Percentiles rank a stretch among this genome's conserved stretches.
These are phyloP conservation scores for Flaveria brownii DNA, from an alignment of 129 eudicot genomes.

Conservation along the genomic window DNA sequence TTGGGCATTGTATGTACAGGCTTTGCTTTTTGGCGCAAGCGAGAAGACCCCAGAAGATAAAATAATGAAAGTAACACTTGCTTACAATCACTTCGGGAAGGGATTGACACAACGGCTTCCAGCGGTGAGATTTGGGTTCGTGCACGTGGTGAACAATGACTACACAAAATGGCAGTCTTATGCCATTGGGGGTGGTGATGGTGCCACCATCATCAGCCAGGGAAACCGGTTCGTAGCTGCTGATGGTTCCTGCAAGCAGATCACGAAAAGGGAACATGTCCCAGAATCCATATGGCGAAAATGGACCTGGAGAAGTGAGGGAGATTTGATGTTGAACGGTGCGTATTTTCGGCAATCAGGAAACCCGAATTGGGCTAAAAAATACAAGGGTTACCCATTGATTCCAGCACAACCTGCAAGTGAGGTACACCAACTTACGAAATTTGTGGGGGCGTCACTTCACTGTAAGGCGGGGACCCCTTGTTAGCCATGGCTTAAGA, in stretches of 20 bases:
- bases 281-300: conserved; percentile 41
- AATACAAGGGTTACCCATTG: conserved; percentile 22
- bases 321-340: conserved; percentile 47
- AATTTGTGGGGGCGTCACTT: conserved; percentile 34
- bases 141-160: conserved; percentile 52
- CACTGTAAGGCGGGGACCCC: conserved; percentile 29
- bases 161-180: conserved; percentile 51
- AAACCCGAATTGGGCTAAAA: conserved; percentile 41
- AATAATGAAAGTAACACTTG: conserved; percentile 45
- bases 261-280: conserved; percentile 41
- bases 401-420: conserved; percentile 38
- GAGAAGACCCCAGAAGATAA: conserved; percentile 35
- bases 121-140: conserved; percentile 41
- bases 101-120: conserved; percentile 50
- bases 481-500: conserved; percentile 35
- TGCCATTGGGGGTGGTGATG: conserved; percentile 48
- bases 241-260: conserved; percentile 29
- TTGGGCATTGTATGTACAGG: conserved; percentile 20
- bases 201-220: conserved; percentile 56
- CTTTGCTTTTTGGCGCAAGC: conserved; percentile 53
- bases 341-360: conserved; percentile 48
- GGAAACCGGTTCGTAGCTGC: conserved; percentile 49
- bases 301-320: conserved; percentile 65
- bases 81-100: conserved; percentile 57
- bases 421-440: conserved; percentile 28